These are phyloP conservation scores for Funneliformis mosseae DNA, from an alignment of 192 early-diverging fungal genomes.

Conservation along the genomic window DNA sequence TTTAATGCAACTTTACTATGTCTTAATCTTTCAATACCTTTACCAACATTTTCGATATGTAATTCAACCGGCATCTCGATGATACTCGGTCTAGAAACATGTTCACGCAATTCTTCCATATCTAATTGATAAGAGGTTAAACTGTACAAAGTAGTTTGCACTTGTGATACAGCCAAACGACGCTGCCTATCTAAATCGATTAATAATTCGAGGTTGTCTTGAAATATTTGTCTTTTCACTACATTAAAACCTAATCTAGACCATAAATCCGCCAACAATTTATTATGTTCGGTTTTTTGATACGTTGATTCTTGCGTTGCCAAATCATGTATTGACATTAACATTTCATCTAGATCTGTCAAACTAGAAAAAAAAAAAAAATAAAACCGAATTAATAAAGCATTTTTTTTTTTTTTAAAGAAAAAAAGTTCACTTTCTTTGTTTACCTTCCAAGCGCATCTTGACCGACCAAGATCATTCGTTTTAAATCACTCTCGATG, in stretches of 20 bases:
- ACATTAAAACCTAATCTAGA: constrained; percentile 39
- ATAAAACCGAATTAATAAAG: neutral
- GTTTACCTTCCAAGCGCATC: constrained; percentile 38
- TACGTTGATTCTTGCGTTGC: constrained; percentile 43
- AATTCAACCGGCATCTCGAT: constrained; percentile 41
- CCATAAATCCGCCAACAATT: constrained; percentile 43
- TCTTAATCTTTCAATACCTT: constrained; percentile 43
- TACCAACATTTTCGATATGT: constrained; percentile 46
- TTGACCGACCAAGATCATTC: constrained; percentile 1
- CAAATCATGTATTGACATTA: constrained; percentile 50
- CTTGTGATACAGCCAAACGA: constrained; percentile 40
- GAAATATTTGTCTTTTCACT: constrained; percentile 35
- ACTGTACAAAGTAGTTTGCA: constrained; percentile 46
- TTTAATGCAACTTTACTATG: constrained; percentile 40
- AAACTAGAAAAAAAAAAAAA: constrained; percentile 36
- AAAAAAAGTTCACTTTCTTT: constrained; percentile 13
- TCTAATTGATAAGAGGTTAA: constrained; percentile 57
- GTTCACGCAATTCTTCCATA: constrained; percentile 51
- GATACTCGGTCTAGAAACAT: constrained; percentile 41
- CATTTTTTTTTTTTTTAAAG: neutral
- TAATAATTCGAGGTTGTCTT: constrained; percentile 48
- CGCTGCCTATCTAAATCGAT: constrained; percentile 45
- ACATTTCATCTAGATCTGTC: constrained; percentile 42
- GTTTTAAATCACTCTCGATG: neutral
- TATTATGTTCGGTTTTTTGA: constrained; percentile 38